Conservation (phyloP, 345 rosid genomes). For the Eucalyptus pauciflora region DNA sequence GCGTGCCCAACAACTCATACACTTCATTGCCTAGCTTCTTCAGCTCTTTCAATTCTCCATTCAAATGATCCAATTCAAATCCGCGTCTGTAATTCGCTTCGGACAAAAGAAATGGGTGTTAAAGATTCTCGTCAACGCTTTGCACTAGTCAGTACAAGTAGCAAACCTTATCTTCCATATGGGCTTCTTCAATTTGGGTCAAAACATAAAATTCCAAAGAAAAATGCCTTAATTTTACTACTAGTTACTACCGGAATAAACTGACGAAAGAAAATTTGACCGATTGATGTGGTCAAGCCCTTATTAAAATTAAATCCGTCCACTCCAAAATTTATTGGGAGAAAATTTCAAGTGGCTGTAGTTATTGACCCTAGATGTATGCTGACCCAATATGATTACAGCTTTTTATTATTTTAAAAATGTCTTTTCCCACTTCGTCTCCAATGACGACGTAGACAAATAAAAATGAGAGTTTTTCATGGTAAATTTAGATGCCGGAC, state of each 20-base stretch:
- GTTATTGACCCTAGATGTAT: too few relatives aligned
- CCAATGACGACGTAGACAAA: background rate
- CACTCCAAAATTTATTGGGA: background rate
- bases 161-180: conserved; percentile 6
- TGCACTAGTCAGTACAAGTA: conserved; percentile 31
- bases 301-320: background rate
- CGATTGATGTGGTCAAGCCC: accelerated
- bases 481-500: background rate
- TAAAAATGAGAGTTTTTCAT: too few relatives aligned
- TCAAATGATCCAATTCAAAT: conserved; percentile 1
- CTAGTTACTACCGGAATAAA: accelerated
- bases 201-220: background rate
- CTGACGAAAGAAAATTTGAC: accelerated
- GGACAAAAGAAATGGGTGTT: conserved; percentile 29
- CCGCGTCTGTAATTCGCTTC: background rate
- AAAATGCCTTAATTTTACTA: background rate
- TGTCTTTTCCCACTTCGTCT: too few relatives aligned
- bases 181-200: background rate
- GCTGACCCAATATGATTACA: too few relatives aligned
- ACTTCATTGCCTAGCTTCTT: conserved; percentile 34
- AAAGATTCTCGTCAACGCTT: conserved; percentile 21
- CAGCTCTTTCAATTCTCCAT: background rate
- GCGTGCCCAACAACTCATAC: conserved; percentile 24
- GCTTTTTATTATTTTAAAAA: too few relatives aligned
- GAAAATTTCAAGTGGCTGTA: too few relatives aligned